phyloP scores from a whole-genome alignment of 2,329 filamentous ascomycete genomes.

The Fusarium sp. region DNA sequence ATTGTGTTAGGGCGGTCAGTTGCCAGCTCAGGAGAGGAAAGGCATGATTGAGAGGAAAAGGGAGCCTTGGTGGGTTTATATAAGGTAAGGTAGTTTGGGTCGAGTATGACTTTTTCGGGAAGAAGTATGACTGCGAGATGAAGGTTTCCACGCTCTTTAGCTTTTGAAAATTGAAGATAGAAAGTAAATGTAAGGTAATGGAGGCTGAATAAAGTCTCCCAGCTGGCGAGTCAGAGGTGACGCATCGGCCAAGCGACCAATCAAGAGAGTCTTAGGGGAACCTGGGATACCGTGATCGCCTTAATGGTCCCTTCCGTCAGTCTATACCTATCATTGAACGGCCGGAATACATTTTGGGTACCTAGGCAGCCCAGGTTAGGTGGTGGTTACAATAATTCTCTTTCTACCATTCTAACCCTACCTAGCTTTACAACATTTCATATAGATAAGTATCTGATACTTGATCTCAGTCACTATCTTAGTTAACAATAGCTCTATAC shows the following conservation, averaged over 20 bases:
- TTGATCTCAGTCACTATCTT: neutral
- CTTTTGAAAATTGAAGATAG: neutral
- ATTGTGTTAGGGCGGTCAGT: slow-evolving; percentile 27
- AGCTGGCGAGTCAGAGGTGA: slow-evolving; percentile 40
- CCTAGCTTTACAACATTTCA: neutral
- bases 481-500: neutral
- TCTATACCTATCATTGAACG: neutral
- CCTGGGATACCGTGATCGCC: slow-evolving; percentile 31
- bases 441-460: neutral
- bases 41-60: slow-evolving; percentile 30
- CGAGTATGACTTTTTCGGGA: neutral
- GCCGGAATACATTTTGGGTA: neutral
- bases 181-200: neutral
- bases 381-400: neutral
- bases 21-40: slow-evolving; percentile 30
- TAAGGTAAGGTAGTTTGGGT: neutral
- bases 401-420: neutral
- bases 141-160: neutral
- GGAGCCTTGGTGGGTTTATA: neutral
- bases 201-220: slow-evolving; percentile 3
- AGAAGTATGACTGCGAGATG: neutral
- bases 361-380: neutral
- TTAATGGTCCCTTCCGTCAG: slow-evolving; percentile 27
- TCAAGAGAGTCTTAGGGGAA: slow-evolving; percentile 27
- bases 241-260: slow-evolving; percentile 41